These are phyloP conservation scores for Aspergillus hiratsukae DNA, from an alignment of 2,329 filamentous ascomycete species.

Conservation along the genomic window DNA sequence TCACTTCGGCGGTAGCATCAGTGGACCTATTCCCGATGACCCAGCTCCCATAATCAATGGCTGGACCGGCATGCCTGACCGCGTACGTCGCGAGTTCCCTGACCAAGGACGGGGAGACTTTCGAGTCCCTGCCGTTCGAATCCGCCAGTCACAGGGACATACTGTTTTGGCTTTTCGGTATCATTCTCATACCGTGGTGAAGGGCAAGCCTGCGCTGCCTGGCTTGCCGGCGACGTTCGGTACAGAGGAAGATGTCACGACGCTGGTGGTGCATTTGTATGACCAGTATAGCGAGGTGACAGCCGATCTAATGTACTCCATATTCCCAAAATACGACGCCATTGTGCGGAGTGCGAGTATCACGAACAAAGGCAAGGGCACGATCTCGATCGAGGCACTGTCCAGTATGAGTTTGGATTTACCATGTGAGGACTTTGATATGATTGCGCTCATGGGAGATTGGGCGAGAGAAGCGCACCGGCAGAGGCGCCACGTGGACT, in stretches of 20 bases:
- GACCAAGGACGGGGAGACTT: constrained; percentile 62
- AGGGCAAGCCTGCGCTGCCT: constrained; percentile 54
- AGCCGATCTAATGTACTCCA: constrained; percentile 58
- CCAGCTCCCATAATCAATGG: constrained; percentile 39
- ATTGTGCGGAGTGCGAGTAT: constrained; percentile 59
- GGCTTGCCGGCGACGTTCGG: constrained; percentile 60
- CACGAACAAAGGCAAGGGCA: constrained; percentile 53
- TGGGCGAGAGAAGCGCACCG: constrained; percentile 58
- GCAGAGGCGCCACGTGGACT: constrained; percentile 53
- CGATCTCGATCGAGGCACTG: constrained; percentile 53
- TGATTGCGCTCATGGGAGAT: constrained; percentile 60
- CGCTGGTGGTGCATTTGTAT: constrained; percentile 54
- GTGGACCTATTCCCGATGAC: constrained; percentile 48
- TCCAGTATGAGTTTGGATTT: constrained; percentile 60
- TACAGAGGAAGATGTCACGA: constrained; percentile 52
- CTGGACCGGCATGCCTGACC: constrained; percentile 51
- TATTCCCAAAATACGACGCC: constrained; percentile 60
- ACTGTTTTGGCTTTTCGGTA: constrained; percentile 58
- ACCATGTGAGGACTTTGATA: constrained; percentile 56
- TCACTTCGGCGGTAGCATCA: constrained; percentile 56
- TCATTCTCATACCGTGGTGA: constrained; percentile 50
- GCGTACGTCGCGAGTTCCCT: constrained; percentile 58
- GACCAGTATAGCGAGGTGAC: constrained; percentile 57
- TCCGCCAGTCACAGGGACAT: constrained; percentile 55
- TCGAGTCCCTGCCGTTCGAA: constrained; percentile 57